Evolutionary conservation across 768 basidiomycete genomes (phyloP), one percentile per base, ranked within the genome.

Genomic region (Pleurotus tuber-regium): DNA sequence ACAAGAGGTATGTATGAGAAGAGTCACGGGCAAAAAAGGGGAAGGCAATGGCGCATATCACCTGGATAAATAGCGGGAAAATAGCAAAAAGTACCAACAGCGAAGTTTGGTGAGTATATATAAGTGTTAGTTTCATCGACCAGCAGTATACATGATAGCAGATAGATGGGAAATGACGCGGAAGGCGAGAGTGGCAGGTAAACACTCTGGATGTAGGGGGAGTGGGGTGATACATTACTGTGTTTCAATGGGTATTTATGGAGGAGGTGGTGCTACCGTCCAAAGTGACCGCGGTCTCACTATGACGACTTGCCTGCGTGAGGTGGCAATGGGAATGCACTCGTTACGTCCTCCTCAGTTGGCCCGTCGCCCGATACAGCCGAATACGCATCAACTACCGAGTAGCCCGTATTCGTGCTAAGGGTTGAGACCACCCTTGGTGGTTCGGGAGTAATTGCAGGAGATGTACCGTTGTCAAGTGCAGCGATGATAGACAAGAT

Each of bases 401-500:
- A 48, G 46, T 33, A 48, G 6, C 46, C 46, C 18, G 46, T 48
- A 29, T 18, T 31, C 14, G 46, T 48, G 31, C 46, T 48, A n/a
- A 48, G 19, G 8, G 46, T 48, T 35, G 46, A 48, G n/a, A 48
- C 29, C 28, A 48, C 46, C 23, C 46, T 14, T 4, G n/a, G 5
- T 19, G 46, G 46, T 21, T 48, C 46, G 24, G 46, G 46, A 16
- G 43, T 31, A 6, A 46, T 5, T n/a, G 43, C 25, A 2, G 43
- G 43, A 2, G 46, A 10, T 19, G 41, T 16, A 19, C 31, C 31
- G 21, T 35, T 48, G 29, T 48, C 46, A 6, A 48, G 31, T 9
- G 46, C 46, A 33, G 46, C 46, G 9, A 48, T 48, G 31, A 48
- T 48, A 14, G 46, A 48, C 31, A 48, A 48, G 16, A 48, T 48